These are phyloP conservation scores for Novymonas esmeraldas DNA, from an alignment of 208 protist genomes.

Conservation along the genomic window DNA sequence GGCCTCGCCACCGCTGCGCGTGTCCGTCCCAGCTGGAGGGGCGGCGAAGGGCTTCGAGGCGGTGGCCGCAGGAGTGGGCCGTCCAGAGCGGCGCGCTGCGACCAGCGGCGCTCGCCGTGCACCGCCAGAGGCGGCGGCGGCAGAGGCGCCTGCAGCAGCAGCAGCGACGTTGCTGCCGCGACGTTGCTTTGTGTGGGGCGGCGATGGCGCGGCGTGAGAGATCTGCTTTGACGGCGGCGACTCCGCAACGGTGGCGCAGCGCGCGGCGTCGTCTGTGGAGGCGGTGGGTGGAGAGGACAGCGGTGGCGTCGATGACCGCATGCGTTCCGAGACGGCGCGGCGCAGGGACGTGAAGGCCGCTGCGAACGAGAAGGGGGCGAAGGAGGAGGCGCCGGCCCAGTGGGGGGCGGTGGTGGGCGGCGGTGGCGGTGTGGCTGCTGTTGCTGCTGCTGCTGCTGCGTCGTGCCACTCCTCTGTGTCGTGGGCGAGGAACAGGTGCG, in stretches of 20 bases:
- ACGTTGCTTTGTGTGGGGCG: too few species aligned
- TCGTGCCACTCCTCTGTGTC: not conserved
- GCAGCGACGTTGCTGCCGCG: not conserved
- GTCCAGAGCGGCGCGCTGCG: slow-evolving; percentile 4
- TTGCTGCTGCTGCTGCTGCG: not conserved
- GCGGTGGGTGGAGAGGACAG: not conserved
- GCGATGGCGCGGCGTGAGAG: too few species aligned
- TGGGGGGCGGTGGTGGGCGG: not conserved
- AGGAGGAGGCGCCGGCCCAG: not conserved
- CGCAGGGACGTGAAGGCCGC: slow-evolving; percentile 2
- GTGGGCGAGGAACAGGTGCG: slow-evolving; percentile 8
- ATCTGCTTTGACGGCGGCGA: too few species aligned
- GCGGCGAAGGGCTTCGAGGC: not conserved
- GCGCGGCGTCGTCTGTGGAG: too few species aligned
- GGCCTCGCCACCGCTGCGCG: too few species aligned
- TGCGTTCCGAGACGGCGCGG: not conserved
- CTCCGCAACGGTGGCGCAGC: too few species aligned
- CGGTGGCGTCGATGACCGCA: not conserved
- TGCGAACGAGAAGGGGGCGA: slow-evolving; percentile 23
- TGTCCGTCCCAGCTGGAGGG: too few species aligned
- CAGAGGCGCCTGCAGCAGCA: not conserved
- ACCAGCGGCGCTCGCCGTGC: slow-evolving; percentile 8
- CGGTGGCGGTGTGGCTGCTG: not conserved
- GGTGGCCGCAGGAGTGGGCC: not conserved
- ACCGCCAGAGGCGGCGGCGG: not conserved